Evolutionary conservation across 352 stramenopile genomes (phyloP).

Genomic region (Pythium periplocum): DNA sequence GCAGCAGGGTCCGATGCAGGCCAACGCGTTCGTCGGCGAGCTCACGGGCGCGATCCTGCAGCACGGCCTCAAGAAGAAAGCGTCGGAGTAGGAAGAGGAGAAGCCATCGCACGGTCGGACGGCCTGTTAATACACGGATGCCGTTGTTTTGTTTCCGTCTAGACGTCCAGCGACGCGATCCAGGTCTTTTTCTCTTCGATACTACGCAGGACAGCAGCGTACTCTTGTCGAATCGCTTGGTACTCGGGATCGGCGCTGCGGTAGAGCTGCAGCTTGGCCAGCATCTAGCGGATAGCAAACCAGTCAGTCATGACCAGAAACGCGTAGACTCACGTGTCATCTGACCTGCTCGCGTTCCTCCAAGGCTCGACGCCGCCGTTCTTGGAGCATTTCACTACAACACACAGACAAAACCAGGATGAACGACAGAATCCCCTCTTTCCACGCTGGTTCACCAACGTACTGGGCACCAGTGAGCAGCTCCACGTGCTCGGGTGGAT

Average conservation of each 20-base stretch:
- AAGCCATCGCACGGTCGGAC: too few species aligned
- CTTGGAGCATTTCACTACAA: conserved; percentile 20
- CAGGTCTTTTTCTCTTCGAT: conserved; percentile 39
- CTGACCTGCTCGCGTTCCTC: conserved; percentile 17
- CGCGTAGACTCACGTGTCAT: too few species aligned
- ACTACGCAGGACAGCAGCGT: conserved; percentile 20
- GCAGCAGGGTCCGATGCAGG: conserved; percentile 49
- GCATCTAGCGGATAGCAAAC: conserved; percentile 14
- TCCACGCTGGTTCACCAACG: not conserved
- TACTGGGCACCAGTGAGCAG: conserved; percentile 23
- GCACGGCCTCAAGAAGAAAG: conserved; percentile 55
- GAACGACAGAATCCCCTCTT: too few species aligned
- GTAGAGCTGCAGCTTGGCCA: conserved; percentile 31
- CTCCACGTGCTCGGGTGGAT: conserved; percentile 14
- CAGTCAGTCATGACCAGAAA: too few species aligned
- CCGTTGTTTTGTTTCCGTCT: not conserved
- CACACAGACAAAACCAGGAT: too few species aligned
- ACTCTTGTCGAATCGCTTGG: conserved; percentile 31
- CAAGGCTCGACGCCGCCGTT: conserved; percentile 16
- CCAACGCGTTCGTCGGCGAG: conserved; percentile 73
- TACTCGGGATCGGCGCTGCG: conserved; percentile 25
- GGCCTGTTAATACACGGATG: too few species aligned
- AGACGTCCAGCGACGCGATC: conserved; percentile 36
- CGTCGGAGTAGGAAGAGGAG: not conserved
- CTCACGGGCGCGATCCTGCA: conserved; percentile 66